These are phyloP conservation scores for Cyclotella choctawhatcheeana DNA, from an alignment of 108 stramenopile genomes.

Conservation along the genomic window DNA sequence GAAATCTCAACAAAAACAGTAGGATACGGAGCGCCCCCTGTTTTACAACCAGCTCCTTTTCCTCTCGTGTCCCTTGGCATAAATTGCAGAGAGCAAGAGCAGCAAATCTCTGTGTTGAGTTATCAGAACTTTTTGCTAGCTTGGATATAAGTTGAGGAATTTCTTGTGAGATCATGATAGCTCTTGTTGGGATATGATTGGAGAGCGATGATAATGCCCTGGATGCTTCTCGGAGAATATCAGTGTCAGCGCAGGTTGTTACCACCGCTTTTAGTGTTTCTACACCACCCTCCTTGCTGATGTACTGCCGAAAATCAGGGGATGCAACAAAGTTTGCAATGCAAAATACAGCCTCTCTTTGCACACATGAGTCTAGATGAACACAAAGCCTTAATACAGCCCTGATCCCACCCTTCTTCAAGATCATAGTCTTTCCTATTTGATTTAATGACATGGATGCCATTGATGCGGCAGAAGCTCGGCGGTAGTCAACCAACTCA, in stretches of 20 bases:
- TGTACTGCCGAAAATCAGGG: constrained; percentile 68
- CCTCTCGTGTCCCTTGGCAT: constrained; percentile 39
- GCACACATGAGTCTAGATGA: constrained; percentile 65
- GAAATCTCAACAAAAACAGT: constrained; percentile 73
- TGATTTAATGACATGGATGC: constrained; percentile 75
- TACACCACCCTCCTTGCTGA: constrained; percentile 84
- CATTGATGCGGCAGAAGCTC: constrained; percentile 84
- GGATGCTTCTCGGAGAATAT: constrained; percentile 79
- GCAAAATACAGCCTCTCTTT: constrained; percentile 68
- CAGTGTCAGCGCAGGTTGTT: constrained; percentile 64
- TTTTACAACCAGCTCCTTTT: constrained; percentile 50
- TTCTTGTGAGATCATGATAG: constrained; percentile 54
- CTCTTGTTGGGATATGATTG: constrained; percentile 57
- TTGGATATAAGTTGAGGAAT: constrained; percentile 68
- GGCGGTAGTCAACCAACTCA: constrained; percentile 75
- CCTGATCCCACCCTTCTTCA: constrained; percentile 65
- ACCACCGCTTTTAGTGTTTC: constrained; percentile 80
- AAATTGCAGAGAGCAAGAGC: constrained; percentile 82
- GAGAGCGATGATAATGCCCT: constrained; percentile 73
- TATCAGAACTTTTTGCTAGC: constrained; percentile 79
- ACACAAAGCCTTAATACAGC: constrained; percentile 65
- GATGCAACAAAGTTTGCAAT: constrained; percentile 79
- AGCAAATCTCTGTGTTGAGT: constrained; percentile 79
- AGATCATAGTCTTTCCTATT: constrained; percentile 66
- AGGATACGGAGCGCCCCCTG: constrained; percentile 76